These are phyloP conservation scores for Soucietia sequanensis DNA, from an alignment of 805 yeast species.

Conservation along the genomic window DNA sequence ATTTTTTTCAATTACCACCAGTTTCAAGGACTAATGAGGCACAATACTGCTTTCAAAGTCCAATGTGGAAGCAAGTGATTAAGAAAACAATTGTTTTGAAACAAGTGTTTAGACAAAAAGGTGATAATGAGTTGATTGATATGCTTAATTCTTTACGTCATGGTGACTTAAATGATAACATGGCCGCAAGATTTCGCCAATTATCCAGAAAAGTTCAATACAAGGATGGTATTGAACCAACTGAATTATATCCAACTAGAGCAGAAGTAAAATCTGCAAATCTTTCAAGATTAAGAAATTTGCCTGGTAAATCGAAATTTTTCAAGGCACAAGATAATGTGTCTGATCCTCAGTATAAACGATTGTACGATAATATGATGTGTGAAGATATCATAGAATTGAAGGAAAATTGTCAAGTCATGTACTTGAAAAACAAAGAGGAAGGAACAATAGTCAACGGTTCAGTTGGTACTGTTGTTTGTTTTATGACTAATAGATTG, in stretches of 20 bases:
- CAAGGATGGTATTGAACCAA: conserved; percentile 79
- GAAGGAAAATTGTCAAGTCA: conserved; percentile 89
- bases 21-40: conserved; percentile 47
- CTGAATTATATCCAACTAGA: conserved; percentile 86
- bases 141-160: conserved; percentile 79
- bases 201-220: conserved; percentile 59
- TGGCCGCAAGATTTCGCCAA: conserved; percentile 46
- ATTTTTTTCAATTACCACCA: conserved; percentile 94
- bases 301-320: conserved; percentile 46
- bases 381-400: conserved; percentile 63
- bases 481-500: conserved; percentile 39
- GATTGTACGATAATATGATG: conserved; percentile 60
- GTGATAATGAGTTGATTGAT: conserved; percentile 71
- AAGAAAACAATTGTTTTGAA: conserved; percentile 66
- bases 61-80: conserved; percentile 65
- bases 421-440: conserved; percentile 76
- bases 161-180: conserved; percentile 57
- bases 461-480: conserved; percentile 73
- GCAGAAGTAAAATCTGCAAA: conserved; percentile 82
- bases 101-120: conserved; percentile 83
- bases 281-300: conserved; percentile 26
- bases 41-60: conserved; percentile 72
- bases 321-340: conserved; percentile 45
- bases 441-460: conserved; percentile 86
- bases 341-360: conserved; percentile 15